Conservation (phyloP, 805 yeast species). For the Lachancea kluyveri region DNA sequence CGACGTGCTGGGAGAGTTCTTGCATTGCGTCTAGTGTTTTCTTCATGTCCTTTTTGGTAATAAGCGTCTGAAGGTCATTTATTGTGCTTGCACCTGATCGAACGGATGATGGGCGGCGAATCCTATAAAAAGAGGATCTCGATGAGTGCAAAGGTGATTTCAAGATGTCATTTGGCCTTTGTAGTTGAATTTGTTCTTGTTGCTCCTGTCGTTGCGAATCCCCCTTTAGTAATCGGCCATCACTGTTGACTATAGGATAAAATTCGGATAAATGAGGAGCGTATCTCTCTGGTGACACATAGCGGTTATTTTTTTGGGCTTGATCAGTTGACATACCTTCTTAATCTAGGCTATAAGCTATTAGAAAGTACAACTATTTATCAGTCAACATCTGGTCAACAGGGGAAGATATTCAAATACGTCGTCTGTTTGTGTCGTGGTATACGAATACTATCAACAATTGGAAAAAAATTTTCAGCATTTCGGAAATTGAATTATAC, state of each 20-base stretch:
- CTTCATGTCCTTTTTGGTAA: constrained; percentile 54
- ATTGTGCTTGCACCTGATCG: constrained; percentile 44
- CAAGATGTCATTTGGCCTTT: background rate
- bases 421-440: too few species aligned
- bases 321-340: too few species aligned
- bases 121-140: constrained; percentile 7
- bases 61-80: constrained; percentile 49
- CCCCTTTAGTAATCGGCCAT: too few species aligned
- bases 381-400: too few species aligned
- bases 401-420: too few species aligned
- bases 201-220: constrained; percentile 1
- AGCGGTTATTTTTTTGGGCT: background rate
- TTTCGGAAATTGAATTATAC: too few species aligned
- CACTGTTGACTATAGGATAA: constrained; percentile 42
- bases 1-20: constrained; percentile 43
- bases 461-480: too few species aligned
- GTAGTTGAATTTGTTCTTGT: background rate
- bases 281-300: constrained; percentile 21
- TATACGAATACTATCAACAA: too few species aligned
- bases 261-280: constrained; percentile 56
- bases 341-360: too few species aligned
- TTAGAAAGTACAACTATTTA: too few species aligned
- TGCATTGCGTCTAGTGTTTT: constrained; percentile 43
- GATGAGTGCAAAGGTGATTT: constrained; percentile 2
- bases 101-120: constrained; percentile 30